These are phyloP conservation scores for Cyclotella atomus DNA, from an alignment of 108 stramenopile species.

Conservation along the genomic window DNA sequence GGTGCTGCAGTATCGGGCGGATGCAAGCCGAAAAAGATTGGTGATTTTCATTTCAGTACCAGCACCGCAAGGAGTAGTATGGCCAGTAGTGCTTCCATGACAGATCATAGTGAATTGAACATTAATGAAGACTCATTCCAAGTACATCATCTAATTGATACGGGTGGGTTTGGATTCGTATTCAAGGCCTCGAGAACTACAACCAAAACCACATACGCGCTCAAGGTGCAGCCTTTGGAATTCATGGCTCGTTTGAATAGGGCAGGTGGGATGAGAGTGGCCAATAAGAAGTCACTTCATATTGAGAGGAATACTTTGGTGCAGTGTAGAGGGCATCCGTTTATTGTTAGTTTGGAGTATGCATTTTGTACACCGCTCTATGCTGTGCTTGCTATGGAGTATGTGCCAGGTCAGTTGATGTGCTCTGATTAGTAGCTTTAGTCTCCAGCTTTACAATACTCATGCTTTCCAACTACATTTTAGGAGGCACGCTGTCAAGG, in stretches of 20 bases:
- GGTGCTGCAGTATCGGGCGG: conserved; percentile 2
- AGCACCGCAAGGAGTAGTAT: not conserved
- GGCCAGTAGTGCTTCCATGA: not conserved
- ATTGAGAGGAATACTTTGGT: conserved; percentile 33
- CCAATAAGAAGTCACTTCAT: conserved; percentile 14
- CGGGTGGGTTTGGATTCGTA: conserved; percentile 38
- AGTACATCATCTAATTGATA: conserved; percentile 11
- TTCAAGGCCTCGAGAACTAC: conserved; percentile 24
- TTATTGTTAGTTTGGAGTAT: conserved; percentile 36
- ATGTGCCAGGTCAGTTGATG: conserved; percentile 21
- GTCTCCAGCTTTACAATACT: not conserved
- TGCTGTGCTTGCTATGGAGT: conserved; percentile 36
- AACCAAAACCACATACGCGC: conserved; percentile 23
- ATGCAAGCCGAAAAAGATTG: not conserved
- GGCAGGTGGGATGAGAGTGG: conserved; percentile 16
- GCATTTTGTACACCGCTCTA: conserved; percentile 29
- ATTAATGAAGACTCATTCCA: conserved; percentile 13
- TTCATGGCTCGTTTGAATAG: conserved; percentile 14
- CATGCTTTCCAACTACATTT: not conserved
- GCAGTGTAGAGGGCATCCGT: conserved; percentile 37
- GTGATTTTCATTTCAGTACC: not conserved
- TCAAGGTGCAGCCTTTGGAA: conserved; percentile 43
- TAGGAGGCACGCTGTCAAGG: conserved; percentile 34
- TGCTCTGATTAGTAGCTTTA: not conserved
- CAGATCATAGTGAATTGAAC: not conserved